Base-by-base conservation (phyloP, 2,329 filamentous ascomycete species). In the Pyricularia pennisetigena region DNA sequence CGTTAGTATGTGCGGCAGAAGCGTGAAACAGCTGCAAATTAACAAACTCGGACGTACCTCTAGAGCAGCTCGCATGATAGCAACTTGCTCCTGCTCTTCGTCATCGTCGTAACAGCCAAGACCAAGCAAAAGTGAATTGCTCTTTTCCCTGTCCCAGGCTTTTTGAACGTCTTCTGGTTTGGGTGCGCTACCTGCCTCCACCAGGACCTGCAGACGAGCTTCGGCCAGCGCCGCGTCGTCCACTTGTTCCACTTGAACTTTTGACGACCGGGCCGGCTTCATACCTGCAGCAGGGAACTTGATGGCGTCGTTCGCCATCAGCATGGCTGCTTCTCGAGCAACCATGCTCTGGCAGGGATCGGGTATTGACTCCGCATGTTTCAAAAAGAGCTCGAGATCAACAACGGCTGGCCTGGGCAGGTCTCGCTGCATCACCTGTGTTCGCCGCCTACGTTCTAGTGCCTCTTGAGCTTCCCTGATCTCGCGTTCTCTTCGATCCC, bases 361-460 rank as follows among this genome's bases (percentile, higher is more conserved):
- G 2, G 82, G 75, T 4, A 90, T 79, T 14, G 83, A 78, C 2
- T 85, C 83, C 0, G 90, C 90, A 35, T 82, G 83, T 71, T 87
- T 85, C 67, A 93, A 76, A 71, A 98, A 80, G 0, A 83, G 82
- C 66, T 88, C 82, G 26, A 95, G 78, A 76, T 98, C 90, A 16
- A 98, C 82, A 2, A 84, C 79, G 1, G 84, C 83, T 1, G 95
- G 93, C 63, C 94, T 86, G 8, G 95, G 95, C 14, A 99, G 82
- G 4, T 86, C 87, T 72, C 86, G 88, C 79, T 98, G 94, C 78
- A 97, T 88, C n/a, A 97, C 94, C 75, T 97, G 93, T 1, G 92
- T 96, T 73, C 95, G 89, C 66, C 94, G 86, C 76, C 87, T 89
- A 74, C 93, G 91, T 73, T 98, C 94, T 14, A 89, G 85, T 79